phyloP scores from a whole-genome alignment of 768 basidiomycete genomes.

The Tricholoma saponaceum region DNA sequence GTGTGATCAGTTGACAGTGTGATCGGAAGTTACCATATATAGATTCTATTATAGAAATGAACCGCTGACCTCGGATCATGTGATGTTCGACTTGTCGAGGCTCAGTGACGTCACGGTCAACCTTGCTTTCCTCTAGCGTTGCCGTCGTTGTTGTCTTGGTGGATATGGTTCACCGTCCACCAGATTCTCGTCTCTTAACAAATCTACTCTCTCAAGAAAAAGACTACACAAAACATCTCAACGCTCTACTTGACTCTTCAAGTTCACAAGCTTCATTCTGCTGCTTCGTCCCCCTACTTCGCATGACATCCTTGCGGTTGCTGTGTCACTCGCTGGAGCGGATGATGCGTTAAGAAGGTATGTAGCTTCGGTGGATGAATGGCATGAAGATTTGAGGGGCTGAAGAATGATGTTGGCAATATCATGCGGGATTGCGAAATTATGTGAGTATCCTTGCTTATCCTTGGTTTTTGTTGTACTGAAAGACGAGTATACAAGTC shows the following conservation, averaged over 20 bases:
- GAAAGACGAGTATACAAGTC: too few relatives aligned
- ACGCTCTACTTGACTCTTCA: constrained; percentile 53
- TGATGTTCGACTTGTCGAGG: too few relatives aligned
- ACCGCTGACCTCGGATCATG: too few relatives aligned
- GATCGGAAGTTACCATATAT: too few relatives aligned
- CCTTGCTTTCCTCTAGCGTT: too few relatives aligned
- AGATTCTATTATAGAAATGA: too few relatives aligned
- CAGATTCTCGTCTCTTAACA: constrained; percentile 68
- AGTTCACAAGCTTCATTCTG: constrained; percentile 63
- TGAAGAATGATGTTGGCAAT: constrained; percentile 72
- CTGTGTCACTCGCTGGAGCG: constrained; percentile 53
- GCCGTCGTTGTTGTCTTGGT: too few relatives aligned
- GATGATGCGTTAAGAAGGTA: constrained; percentile 69
- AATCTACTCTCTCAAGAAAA: constrained; percentile 70
- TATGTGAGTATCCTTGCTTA: constrained; percentile 70
- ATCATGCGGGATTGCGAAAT: constrained; percentile 78
- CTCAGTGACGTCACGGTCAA: too few relatives aligned
- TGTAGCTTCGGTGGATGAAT: constrained; percentile 55
- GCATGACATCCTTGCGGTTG: constrained; percentile 50
- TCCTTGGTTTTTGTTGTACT: background rate
- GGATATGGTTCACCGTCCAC: constrained; percentile 21
- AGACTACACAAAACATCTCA: constrained; percentile 61
- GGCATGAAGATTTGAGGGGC: constrained; percentile 56
- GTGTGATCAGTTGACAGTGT: too few relatives aligned
- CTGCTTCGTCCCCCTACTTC: constrained; percentile 57